Base-by-base conservation (phyloP, 371 early-diverging fungal species). In the Apophysomyces sp. region DNA sequence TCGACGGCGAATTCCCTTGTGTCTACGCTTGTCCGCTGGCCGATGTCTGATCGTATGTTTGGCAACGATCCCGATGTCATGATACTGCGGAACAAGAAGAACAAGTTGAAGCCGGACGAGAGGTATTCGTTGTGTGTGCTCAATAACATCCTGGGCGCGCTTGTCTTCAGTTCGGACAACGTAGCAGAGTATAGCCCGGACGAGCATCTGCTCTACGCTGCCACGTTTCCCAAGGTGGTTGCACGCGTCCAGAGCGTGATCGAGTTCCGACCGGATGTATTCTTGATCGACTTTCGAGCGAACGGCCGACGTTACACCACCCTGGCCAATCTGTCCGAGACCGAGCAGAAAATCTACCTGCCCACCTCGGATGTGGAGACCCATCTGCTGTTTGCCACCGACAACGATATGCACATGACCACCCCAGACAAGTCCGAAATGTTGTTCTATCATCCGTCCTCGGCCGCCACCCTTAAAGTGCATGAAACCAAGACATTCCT, bases 1-100 rank as follows among this genome's bases (percentile, higher is more conserved):
- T 84, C 86, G 0, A 82, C 81, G 15, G 78, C 74, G 51, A 84
- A 84, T 60, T 86, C 86, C 0, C 56, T 86, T 49, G 69, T 78
- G 0, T 84, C 83, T 8, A 84, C 84, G 0, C 62, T 86, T n/a
- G 66, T 67, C 16, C 78, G 86, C 1, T 86, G 84, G 84, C 65
- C 73, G 13, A 66, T 86, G 71, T 79, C 81, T 0, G 81, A 78
- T 27, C 72, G 83, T 21, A 81, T 84, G 79, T 86, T 84, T 73
- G 86, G 86, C 29, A 86, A 84, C 53, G 86, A 86, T 32, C 84
- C 86, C 13, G 86, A 86, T 32, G 86, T 86, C 16, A 81, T 77
- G 74, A 82, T 84, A 27, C 44, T 84, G 18, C 81, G 86, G 2
- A 70, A 80, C 16, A 71, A 68, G 63, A 78, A 82, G 52, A 81